Percentiles rank a stretch among this genome's conserved stretches.
phyloP scores from a whole-genome alignment of 805 yeast genomes.

The Lipomyces chichibuensis region DNA sequence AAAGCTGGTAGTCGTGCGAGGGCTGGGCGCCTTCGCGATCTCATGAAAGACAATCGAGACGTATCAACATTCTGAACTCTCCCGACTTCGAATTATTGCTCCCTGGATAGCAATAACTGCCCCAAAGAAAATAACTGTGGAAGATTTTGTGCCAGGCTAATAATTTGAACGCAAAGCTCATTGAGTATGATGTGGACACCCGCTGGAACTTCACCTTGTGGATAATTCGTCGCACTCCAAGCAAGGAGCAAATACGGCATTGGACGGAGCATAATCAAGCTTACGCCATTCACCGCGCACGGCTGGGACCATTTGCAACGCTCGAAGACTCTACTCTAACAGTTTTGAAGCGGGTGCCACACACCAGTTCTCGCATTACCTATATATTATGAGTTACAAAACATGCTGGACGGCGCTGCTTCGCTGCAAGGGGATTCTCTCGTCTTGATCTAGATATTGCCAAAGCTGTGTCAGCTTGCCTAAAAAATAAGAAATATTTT shows the following conservation, averaged over 20 bases:
- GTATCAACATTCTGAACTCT: background rate
- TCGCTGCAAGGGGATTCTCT: background rate
- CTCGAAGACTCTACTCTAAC: background rate
- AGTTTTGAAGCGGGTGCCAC: background rate
- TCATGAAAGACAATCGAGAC: background rate
- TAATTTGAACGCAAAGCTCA: background rate
- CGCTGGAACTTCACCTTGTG: slow-evolving; percentile 5
- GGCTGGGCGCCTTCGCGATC: background rate
- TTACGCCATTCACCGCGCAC: background rate
- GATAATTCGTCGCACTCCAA: background rate
- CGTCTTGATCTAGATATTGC: background rate
- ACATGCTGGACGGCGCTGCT: background rate
- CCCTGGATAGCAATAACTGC: background rate
- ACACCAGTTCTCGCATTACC: background rate
- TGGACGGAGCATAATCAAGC: background rate
- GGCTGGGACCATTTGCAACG: background rate
- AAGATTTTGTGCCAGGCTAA: background rate
- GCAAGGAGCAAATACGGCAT: slow-evolving; percentile 3
- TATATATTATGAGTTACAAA: background rate
- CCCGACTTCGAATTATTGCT: slow-evolving; percentile 2
- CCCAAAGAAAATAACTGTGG: slow-evolving; percentile 8
- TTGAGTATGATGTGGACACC: slow-evolving; percentile 9
- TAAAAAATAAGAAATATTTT: slow-evolving; percentile 8
- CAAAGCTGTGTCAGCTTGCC: slow-evolving; percentile 11
- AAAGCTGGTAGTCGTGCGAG: background rate